Percentiles rank a stretch among this genome's conserved stretches.
phyloP scores from a whole-genome alignment of 257 asterid genomes.

The Phtheirospermum japonicum region DNA sequence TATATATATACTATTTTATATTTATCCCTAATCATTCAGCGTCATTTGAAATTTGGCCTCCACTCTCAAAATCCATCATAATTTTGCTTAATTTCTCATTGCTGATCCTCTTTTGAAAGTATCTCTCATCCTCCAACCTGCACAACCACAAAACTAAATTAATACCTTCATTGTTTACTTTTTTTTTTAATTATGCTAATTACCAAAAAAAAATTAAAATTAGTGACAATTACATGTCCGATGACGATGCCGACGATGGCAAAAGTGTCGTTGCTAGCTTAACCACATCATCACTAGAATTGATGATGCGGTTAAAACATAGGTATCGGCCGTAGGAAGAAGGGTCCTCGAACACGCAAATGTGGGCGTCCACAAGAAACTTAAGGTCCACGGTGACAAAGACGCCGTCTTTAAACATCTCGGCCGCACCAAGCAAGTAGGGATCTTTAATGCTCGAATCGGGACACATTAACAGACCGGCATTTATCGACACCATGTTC shows the following conservation, averaged over 20 bases:
- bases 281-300: conserved; percentile 47
- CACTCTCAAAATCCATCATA: conserved; percentile 66
- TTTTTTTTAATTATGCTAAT: too few relatives aligned
- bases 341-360: conserved; percentile 77
- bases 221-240: conserved; percentile 20
- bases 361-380: conserved; percentile 76
- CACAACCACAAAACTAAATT: conserved; percentile 18
- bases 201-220: not conserved
- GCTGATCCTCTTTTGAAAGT: conserved; percentile 65
- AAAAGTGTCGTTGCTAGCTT: conserved; percentile 53
- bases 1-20: not conserved
- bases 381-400: conserved; percentile 77
- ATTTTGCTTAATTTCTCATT: conserved; percentile 71
- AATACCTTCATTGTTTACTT: too few relatives aligned
- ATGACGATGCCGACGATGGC: conserved; percentile 41
- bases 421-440: conserved; percentile 78
- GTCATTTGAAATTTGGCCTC: conserved; percentile 16
- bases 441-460: conserved; percentile 70
- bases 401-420: conserved; percentile 82
- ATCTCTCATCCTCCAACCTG: conserved; percentile 54
- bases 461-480: conserved; percentile 61
- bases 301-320: conserved; percentile 69
- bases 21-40: conserved; percentile 14
- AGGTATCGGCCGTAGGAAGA: conserved; percentile 82
- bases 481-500: conserved; percentile 77